Evolutionary conservation across 2,329 filamentous ascomycete species (phyloP).

Genomic region (Cadophora malorum): DNA sequence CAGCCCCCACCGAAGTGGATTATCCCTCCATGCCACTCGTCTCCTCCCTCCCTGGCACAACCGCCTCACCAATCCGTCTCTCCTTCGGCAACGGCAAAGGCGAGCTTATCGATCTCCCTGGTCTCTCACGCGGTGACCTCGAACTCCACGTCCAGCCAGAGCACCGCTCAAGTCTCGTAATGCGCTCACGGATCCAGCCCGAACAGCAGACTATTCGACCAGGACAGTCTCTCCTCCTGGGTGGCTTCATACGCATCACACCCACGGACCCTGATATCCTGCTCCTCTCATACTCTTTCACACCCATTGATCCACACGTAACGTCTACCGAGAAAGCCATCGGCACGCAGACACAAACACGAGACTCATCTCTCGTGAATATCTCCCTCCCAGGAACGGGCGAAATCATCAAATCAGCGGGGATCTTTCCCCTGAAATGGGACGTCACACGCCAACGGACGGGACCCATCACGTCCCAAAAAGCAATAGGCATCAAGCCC

Average conservation of each 20-base stretch:
- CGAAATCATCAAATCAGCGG: conserved; percentile 70
- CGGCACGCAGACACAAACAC: conserved; percentile 70
- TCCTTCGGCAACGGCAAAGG: conserved; percentile 86
- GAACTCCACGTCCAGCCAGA: conserved; percentile 73
- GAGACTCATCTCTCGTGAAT: conserved; percentile 64
- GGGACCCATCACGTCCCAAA: conserved; percentile 71
- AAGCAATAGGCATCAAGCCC: conserved; percentile 67
- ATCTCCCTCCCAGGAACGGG: conserved; percentile 67
- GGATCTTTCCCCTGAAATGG: conserved; percentile 75
- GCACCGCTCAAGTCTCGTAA: conserved; percentile 72
- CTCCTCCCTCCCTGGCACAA: conserved; percentile 88
- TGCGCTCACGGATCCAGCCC: conserved; percentile 78
- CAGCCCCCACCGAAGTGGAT: conserved; percentile 71
- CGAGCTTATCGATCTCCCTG: conserved; percentile 92
- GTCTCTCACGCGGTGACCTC: conserved; percentile 76
- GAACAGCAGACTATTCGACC: conserved; percentile 75
- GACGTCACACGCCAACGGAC: conserved; percentile 84
- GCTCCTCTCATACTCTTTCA: conserved; percentile 86
- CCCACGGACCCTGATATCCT: conserved; percentile 68
- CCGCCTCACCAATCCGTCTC: conserved; percentile 91
- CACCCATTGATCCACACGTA: conserved; percentile 76
- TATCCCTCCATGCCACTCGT: conserved; percentile 88
- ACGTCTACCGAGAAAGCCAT: conserved; percentile 83
- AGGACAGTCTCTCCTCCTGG: conserved; percentile 81
- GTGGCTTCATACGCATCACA: conserved; percentile 87